Evolutionary conservation across 768 basidiomycete species (phyloP).

Genomic region (Leccinum disarticulatum): DNA sequence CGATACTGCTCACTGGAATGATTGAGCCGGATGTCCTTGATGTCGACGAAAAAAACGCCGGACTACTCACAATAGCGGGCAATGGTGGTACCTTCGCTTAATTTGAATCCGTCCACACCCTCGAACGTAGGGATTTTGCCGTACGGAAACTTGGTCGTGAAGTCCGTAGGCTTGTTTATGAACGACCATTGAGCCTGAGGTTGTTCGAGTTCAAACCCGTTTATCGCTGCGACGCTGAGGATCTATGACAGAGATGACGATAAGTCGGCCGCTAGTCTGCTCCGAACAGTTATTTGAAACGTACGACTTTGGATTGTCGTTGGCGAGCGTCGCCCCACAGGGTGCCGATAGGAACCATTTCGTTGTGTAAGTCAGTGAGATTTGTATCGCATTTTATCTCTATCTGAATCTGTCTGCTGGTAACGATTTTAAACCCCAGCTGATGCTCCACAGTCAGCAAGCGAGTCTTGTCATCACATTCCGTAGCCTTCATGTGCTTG

Average conservation of each 20-base stretch:
- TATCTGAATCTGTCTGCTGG: no score
- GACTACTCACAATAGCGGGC: conserved; percentile 22
- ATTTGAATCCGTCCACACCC: conserved; percentile 16
- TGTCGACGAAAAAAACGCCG: no score
- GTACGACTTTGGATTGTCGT: conserved; percentile 25
- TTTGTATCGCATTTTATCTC: neutral
- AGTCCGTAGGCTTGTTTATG: conserved; percentile 13
- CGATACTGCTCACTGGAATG: conserved; percentile 15
- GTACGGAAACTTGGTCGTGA: conserved; percentile 16
- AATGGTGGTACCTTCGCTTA: conserved; percentile 22
- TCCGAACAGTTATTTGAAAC: neutral
- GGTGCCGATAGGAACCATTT: conserved; percentile 20
- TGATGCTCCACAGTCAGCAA: neutral
- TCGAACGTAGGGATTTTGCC: conserved; percentile 27
- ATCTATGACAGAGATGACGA: conserved; percentile 4
- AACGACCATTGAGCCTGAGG: conserved; percentile 11
- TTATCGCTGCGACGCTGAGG: conserved; percentile 20
- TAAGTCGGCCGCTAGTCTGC: neutral
- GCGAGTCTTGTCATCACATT: neutral
- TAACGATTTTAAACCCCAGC: neutral
- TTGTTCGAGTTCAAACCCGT: conserved; percentile 15
- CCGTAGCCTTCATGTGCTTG: neutral
- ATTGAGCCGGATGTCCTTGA: neutral
- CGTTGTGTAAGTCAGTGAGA: neutral
- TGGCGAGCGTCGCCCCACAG: conserved; percentile 22